Evolutionary conservation across 495 filamentous ascomycete species (phyloP).

Genomic region (Pseudevernia furfuracea): DNA sequence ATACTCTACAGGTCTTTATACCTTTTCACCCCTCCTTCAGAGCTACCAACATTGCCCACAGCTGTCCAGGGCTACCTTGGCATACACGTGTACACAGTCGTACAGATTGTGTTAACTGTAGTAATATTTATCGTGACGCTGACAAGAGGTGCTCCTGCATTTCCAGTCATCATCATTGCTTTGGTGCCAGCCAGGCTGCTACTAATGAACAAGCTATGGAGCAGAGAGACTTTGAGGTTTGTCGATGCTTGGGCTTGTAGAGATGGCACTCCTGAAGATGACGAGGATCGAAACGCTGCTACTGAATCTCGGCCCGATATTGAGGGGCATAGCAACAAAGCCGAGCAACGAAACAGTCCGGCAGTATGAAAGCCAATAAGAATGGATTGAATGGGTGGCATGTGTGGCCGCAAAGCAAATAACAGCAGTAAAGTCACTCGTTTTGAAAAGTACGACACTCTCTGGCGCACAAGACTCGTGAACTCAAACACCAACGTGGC

Average conservation of each 20-base stretch:
- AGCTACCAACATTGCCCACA: constrained; percentile 51
- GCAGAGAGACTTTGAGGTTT: constrained; percentile 50
- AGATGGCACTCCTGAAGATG: constrained; percentile 56
- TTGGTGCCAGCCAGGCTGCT: constrained; percentile 55
- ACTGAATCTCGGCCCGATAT: not conserved
- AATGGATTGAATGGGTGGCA: not conserved
- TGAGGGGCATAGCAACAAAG: not conserved
- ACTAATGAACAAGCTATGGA: constrained; percentile 59
- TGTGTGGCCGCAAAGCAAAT: not conserved
- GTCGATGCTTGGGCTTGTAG: constrained; percentile 68
- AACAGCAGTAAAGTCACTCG: not conserved
- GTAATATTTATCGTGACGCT: constrained; percentile 59
- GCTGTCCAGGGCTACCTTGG: constrained; percentile 41
- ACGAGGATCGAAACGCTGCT: constrained; percentile 36
- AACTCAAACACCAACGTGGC: not conserved
- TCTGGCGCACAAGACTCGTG: not conserved
- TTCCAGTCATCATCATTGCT: constrained; percentile 60
- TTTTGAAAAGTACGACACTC: not conserved
- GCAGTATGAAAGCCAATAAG: not conserved
- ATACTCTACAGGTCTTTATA: constrained; percentile 58
- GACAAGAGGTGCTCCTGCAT: constrained; percentile 55
- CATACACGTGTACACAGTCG: constrained; percentile 56
- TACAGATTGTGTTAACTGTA: constrained; percentile 53
- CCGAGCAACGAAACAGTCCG: not conserved
- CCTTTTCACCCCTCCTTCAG: constrained; percentile 55